Evolutionary conservation across 768 basidiomycete species (phyloP).

Genomic region (Mycena pura): DNA sequence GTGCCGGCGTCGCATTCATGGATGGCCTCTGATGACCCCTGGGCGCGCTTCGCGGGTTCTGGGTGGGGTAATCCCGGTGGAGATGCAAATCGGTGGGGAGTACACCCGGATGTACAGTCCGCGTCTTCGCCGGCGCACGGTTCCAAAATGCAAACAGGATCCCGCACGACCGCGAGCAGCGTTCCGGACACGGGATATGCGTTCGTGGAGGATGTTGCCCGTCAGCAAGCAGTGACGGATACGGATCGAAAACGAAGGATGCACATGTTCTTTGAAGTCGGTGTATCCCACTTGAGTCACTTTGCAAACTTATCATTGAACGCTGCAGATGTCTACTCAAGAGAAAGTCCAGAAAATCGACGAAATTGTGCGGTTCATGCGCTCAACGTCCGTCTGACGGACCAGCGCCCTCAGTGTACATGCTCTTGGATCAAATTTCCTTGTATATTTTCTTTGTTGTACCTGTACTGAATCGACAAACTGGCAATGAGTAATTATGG

Average conservation of each 20-base stretch:
- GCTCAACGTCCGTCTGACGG: constrained; percentile 9
- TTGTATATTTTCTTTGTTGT: too few species aligned
- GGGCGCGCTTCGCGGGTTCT: constrained; percentile 7
- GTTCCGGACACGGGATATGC: constrained; percentile 3
- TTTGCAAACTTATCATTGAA: background rate
- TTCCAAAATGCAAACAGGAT: background rate
- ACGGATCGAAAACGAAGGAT: constrained; percentile 50
- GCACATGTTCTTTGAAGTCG: constrained; percentile 59
- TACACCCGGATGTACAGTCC: background rate
- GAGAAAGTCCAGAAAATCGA: constrained; percentile 60
- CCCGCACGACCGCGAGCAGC: constrained; percentile 1
- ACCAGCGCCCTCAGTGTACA: background rate
- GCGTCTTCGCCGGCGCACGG: constrained; percentile 8
- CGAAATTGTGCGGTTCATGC: constrained; percentile 52
- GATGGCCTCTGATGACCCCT: background rate
- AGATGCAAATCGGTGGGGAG: constrained; percentile 9
- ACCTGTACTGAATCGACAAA: too few species aligned
- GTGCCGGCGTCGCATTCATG: constrained; percentile 9
- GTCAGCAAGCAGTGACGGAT: constrained; percentile 23
- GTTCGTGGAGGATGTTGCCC: constrained; percentile 19
- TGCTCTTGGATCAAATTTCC: too few species aligned
- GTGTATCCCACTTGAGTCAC: constrained; percentile 19
- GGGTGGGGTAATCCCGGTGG: constrained; percentile 10
- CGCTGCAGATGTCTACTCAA: constrained; percentile 57
- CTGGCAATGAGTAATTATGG: too few species aligned